These are phyloP conservation scores for Miscanthus lutarioriparius DNA, from an alignment of 176 grass and related monocot species.

Conservation along the genomic window DNA sequence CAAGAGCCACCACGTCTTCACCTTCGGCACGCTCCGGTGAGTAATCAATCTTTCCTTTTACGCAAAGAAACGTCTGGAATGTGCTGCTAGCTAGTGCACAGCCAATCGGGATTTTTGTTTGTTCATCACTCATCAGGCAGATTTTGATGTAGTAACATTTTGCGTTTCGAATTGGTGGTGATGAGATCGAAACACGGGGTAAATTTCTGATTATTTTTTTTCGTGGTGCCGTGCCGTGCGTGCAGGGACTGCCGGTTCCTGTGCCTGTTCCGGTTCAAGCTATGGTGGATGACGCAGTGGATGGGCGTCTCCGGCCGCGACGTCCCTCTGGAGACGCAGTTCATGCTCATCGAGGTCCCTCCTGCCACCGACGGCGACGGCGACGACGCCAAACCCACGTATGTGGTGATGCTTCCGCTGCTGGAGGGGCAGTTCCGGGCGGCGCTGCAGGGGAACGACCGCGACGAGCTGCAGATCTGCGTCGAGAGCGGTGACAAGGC, in stretches of 20 bases:
- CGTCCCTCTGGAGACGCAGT: conserved; percentile 86
- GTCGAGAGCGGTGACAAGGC: conserved; percentile 87
- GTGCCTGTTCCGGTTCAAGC: conserved; percentile 74
- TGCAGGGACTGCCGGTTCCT: conserved; percentile 65
- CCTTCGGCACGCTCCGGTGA: conserved; percentile 71
- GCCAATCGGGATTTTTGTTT: too few relatives aligned
- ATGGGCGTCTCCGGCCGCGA: conserved; percentile 67
- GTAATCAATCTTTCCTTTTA: neutral
- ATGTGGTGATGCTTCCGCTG: conserved; percentile 75
- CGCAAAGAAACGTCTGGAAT: too few relatives aligned
- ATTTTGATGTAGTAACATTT: neutral
- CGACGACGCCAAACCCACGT: conserved; percentile 21
- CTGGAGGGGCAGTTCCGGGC: conserved; percentile 80
- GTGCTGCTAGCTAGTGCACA: too few relatives aligned
- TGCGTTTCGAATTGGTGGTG: neutral
- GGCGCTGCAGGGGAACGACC: conserved; percentile 68
- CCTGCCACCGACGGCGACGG: neutral
- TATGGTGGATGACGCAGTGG: conserved; percentile 83
- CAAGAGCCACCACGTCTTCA: conserved; percentile 77
- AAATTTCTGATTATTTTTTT: neutral
- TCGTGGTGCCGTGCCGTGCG: neutral
- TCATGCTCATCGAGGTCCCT: conserved; percentile 76
- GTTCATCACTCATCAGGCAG: too few relatives aligned
- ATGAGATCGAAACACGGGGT: neutral
- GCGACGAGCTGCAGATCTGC: conserved; percentile 67